Evolutionary conservation across 768 basidiomycete species (phyloP), one percentile per base, ranked within the genome.

Genomic region (Auriscalpium microsporum): DNA sequence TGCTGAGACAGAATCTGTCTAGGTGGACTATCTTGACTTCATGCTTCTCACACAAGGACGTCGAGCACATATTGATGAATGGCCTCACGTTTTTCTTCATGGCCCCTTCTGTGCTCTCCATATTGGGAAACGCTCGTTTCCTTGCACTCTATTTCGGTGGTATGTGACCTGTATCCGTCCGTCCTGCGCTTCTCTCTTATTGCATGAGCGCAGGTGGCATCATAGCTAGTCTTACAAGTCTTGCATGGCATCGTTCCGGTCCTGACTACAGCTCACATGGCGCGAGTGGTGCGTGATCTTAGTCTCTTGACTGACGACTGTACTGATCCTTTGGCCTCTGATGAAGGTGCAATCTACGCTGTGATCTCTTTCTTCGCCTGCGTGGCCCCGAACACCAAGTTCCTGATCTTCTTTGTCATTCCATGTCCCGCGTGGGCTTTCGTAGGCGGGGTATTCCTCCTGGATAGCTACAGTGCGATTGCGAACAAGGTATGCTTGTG

Each of bases 371-470:
- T 85, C 66, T 81, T 88, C 50, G 87, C 88, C 6, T 87, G 83
- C 66, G 69, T 79, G 1, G 81, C 80, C 13, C 90, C 91, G 5
- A 78, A 62, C 14, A 73, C 81, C 62, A 83, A 73, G 1, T 87
- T 93, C 66, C 70, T 77, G 8, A 68, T 93, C 45, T 93, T 88
- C 67, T 86, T 82, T 36, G 79, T 91, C 61, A 71, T 91, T 23
- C 90, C 90, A 23, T 73, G 87, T 55, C 89, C 90, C 0, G 89
- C 89, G 0, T 93, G 87, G 87, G 73, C 78, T 3, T 78, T 79
- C 48, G 84, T 90, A 0, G 69, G 79, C 0, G 89, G 85, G 6
- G 67, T 92, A 46, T 82, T 87, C 62, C 65, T 73, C 10, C 85
- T 78, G 58, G 87, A 90, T 61, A 63, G 75, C 1, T 83, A 66